Base-by-base conservation (phyloP, 2,329 filamentous ascomycete genomes). In the Penicillium sp. region DNA sequence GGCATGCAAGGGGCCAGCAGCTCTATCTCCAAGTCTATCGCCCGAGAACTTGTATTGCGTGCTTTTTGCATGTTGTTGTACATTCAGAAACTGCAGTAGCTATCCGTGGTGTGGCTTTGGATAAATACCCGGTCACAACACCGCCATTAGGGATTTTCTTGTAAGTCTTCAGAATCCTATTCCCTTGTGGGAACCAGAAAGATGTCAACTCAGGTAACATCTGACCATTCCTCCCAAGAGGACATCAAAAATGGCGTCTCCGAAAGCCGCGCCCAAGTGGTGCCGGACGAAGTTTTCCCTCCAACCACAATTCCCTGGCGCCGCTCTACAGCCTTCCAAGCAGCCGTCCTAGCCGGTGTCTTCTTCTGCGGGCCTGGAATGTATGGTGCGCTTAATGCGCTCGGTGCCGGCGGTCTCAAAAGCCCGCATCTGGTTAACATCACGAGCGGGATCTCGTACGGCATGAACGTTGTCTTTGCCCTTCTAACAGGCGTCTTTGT, bases 311-410 rank as follows among this genome's bases (percentile, higher is more conserved):
- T 23, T 15, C 31, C 52, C 26, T 55, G 26, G 38, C 38, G 21
- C 45, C 54, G 45, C 44, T 48, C 29, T 3, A 56, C 54, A 2
- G 29, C 21, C 11, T 56, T 48, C 54, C 54, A 56, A 26, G 30
- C 46, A 6, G 44, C 30, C 11, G 19, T 26, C 2, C 19, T 56
- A 19, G 44, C 44, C 6, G 44, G 46, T 1, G 46, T 30, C 11
- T 31, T 45, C 44, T 56, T 56, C 29, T 49, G 54, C 26, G 54
- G 44, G 8, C 45, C 53, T 11, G 53, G 45, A 3, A 38, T 49
- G 17, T 56, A 45, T 29, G 23, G 44, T 2, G 54, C 54, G 2
- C 46, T 56, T 29, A 56, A 56, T 15, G 54, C 29, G 13, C 54
- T 56, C 7, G 54, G 54, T 1, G 53, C 46, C 15, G 54, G 54